Evolutionary conservation across 805 yeast species (phyloP).

Genomic region (Saitoella complicata): DNA sequence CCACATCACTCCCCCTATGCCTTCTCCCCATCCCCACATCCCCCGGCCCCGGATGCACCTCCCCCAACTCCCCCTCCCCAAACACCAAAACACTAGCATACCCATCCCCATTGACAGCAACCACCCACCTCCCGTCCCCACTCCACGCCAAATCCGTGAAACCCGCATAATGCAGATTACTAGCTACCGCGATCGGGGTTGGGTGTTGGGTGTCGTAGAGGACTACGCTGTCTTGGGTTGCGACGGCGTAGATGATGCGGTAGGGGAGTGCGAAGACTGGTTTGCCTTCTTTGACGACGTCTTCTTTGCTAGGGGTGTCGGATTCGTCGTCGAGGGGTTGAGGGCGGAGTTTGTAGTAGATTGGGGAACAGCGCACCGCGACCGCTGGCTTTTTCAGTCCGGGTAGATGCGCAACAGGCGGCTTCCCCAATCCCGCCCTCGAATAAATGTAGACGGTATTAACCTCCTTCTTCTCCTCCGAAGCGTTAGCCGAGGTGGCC

Average conservation of each 20-base stretch:
- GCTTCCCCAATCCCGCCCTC: constrained; percentile 45
- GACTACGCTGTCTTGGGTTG: constrained; percentile 71
- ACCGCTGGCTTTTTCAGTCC: constrained; percentile 72
- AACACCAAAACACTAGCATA: constrained; percentile 59
- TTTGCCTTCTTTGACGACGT: not conserved
- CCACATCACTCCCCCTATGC: no score
- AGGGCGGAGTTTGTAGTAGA: constrained; percentile 29
- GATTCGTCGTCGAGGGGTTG: constrained; percentile 3
- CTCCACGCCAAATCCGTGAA: constrained; percentile 84
- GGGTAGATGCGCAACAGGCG: constrained; percentile 68
- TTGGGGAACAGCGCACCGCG: constrained; percentile 64
- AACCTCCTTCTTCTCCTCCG: constrained; percentile 26
- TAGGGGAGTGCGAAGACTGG: constrained; percentile 42
- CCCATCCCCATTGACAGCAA: constrained; percentile 37
- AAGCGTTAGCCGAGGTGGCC: not conserved
- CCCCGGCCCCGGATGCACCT: no score
- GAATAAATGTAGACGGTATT: constrained; percentile 73
- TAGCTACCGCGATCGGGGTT: constrained; percentile 54
- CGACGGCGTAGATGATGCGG: constrained; percentile 78
- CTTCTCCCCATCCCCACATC: no score
- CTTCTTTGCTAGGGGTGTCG: not conserved
- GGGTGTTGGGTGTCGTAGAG: constrained; percentile 64
- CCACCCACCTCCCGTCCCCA: constrained; percentile 36
- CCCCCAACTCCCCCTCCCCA: constrained; percentile 40
- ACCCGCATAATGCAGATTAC: constrained; percentile 74